Conservation (phyloP, 805 yeast species). For the Candida ovalis region DNA sequence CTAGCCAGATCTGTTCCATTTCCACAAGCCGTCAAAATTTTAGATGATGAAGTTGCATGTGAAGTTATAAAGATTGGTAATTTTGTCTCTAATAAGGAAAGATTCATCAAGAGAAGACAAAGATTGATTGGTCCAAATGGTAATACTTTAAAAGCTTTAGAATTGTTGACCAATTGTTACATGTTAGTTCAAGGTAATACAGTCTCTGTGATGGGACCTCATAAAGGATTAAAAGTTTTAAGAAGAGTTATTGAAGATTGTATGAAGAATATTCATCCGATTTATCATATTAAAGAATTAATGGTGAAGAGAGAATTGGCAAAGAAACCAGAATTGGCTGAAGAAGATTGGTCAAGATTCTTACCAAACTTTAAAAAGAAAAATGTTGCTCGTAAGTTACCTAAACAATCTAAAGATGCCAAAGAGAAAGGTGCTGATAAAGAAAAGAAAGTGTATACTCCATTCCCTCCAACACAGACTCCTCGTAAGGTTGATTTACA, state of each 20-base stretch:
- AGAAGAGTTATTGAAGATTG: conserved; percentile 96
- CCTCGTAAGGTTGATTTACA: conserved; percentile 97
- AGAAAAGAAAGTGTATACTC: conserved; percentile 81
- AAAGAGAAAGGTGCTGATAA: conserved; percentile 38
- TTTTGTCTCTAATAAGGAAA: conserved; percentile 82
- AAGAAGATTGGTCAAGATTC: conserved; percentile 96
- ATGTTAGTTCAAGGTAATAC: conserved; percentile 96
- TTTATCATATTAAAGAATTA: conserved; percentile 92
- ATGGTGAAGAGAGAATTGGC: conserved; percentile 97
- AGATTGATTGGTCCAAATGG: conserved; percentile 96
- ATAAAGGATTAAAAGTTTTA: conserved; percentile 84
- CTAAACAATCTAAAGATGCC: conserved; percentile 57
- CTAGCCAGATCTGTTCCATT: conserved; percentile 95
- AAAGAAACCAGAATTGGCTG: conserved; percentile 90
- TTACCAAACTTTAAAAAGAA: conserved; percentile 95
- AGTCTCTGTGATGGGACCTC: conserved; percentile 96
- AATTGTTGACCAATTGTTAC: conserved; percentile 91
- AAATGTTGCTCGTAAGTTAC: conserved; percentile 90
- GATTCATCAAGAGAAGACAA: conserved; percentile 94
- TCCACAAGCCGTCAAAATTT: conserved; percentile 90
- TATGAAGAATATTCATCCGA: conserved; percentile 96
- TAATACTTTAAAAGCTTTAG: conserved; percentile 92
- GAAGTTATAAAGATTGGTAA: conserved; percentile 95
- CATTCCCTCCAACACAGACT: conserved; percentile 97
- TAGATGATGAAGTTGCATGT: conserved; percentile 91